Evolutionary conservation across 345 rosid genomes (phyloP).

Genomic region (Garcia nutans): DNA sequence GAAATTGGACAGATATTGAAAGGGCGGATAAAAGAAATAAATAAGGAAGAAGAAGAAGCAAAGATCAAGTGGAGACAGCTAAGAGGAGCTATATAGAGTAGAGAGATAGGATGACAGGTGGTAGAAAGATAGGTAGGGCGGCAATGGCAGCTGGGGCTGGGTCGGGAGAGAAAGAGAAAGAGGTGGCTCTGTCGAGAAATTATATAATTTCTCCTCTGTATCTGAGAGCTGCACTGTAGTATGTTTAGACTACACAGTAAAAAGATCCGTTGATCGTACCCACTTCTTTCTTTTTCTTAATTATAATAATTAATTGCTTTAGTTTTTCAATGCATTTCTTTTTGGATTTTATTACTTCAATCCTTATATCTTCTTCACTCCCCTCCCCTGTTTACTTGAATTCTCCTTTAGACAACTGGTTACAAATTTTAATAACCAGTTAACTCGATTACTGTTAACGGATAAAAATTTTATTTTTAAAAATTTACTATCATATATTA

Average conservation of each 20-base stretch:
- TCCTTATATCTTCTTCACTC: too few relatives aligned
- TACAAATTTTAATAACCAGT: too few relatives aligned
- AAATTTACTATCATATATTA: too few relatives aligned
- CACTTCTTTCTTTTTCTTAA: not conserved
- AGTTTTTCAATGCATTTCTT: slow-evolving; percentile 5
- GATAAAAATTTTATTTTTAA: too few relatives aligned
- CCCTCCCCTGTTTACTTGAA: too few relatives aligned
- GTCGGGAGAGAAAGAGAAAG: not conserved
- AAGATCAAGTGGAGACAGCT: not conserved
- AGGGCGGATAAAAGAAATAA: slow-evolving; percentile 8
- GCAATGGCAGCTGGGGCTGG: slow-evolving; percentile 25
- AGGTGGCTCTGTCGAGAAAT: too few relatives aligned
- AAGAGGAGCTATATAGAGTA: slow-evolving; percentile 1
- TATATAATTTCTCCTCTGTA: too few relatives aligned
- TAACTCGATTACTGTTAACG: too few relatives aligned
- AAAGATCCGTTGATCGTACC: not conserved
- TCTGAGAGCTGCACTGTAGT: not conserved
- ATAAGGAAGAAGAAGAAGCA: slow-evolving; percentile 23
- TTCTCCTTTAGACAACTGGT: too few relatives aligned
- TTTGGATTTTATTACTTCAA: not conserved
- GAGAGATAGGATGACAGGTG: slow-evolving; percentile 36
- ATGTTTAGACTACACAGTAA: too few relatives aligned
- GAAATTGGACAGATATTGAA: slow-evolving; percentile 7
- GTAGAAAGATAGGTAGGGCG: slow-evolving; percentile 37
- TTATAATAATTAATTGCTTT: not conserved